Conservation (phyloP, 2,329 filamentous ascomycete species). For the Microdochium paspali region DNA sequence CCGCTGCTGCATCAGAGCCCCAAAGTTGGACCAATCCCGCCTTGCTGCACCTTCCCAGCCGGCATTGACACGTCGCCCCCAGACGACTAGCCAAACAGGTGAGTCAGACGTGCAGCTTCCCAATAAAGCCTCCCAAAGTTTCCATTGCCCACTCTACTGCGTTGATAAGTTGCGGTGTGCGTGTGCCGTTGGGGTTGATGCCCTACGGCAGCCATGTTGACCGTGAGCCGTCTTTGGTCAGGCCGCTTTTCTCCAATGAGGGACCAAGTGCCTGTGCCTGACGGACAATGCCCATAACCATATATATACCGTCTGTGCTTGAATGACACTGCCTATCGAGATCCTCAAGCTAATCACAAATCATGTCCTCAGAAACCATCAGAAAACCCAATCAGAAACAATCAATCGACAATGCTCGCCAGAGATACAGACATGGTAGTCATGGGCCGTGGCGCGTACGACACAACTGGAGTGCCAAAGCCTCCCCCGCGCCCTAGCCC, state of each 20-base stretch:
- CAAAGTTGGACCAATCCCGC: constrained; percentile 17
- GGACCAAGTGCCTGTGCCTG: not conserved
- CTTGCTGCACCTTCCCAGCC: constrained; percentile 8
- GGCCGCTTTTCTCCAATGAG: not conserved
- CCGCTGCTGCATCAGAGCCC: constrained; percentile 16
- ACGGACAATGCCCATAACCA: not conserved
- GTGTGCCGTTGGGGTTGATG: not conserved
- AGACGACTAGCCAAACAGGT: constrained; percentile 16
- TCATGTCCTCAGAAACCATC: not conserved
- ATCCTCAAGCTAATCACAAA: not conserved
- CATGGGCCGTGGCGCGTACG: constrained; percentile 25
- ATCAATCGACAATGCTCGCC: constrained; percentile 14
- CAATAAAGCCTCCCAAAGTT: constrained; percentile 6
- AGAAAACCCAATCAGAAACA: not conserved
- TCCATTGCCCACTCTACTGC: constrained; percentile 2
- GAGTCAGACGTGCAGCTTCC: constrained; percentile 21
- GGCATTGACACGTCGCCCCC: constrained; percentile 15
- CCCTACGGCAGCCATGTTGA: not conserved
- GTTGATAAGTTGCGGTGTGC: constrained; percentile 7
- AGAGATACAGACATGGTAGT: constrained; percentile 19
- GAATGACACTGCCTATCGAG: not conserved
- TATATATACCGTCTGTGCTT: not conserved
- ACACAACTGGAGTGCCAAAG: constrained; percentile 24
- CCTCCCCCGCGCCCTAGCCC: constrained; percentile 22
- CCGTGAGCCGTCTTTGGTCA: not conserved